Conservation (phyloP, 441 rosid genomes). For the Bruguiera hainesii region DNA sequence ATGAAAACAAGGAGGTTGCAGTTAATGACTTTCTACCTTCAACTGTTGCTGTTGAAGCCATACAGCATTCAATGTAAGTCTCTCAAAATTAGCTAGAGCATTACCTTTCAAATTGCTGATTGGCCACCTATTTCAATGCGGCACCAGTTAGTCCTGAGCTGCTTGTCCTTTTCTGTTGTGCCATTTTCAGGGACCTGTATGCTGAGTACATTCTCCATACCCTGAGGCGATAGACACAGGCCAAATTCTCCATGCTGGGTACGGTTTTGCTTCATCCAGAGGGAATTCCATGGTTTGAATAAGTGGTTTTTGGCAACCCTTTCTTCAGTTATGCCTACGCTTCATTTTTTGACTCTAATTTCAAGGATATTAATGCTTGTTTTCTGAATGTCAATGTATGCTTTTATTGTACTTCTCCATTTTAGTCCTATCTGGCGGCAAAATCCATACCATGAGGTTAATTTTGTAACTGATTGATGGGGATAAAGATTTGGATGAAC, state of each 20-base stretch:
- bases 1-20: constrained; percentile 96
- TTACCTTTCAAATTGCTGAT: constrained; percentile 1
- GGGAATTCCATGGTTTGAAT: constrained; percentile 19
- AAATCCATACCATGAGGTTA: too few species aligned
- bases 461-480: too few species aligned
- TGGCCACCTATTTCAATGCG: background rate
- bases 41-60: constrained; percentile 56
- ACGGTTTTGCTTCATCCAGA: background rate
- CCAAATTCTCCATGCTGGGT: background rate
- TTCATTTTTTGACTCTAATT: too few species aligned
- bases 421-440: too few species aligned
- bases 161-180: constrained; percentile 2
- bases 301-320: constrained; percentile 10
- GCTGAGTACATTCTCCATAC: constrained; percentile 89
- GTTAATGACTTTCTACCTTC: constrained; percentile 86
- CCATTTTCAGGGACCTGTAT: constrained; percentile 72
- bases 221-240: constrained; percentile 47
- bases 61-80: constrained; percentile 85
- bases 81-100: background rate
- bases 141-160: constrained; percentile 12
- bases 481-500: too few species aligned
- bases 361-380: too few species aligned
- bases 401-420: too few species aligned
- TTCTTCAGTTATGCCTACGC: too few species aligned
- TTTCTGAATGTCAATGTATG: too few species aligned